These are phyloP conservation scores for Lasiodiplodia hormozganensis DNA, from an alignment of 2,329 filamentous ascomycete species.

Conservation along the genomic window DNA sequence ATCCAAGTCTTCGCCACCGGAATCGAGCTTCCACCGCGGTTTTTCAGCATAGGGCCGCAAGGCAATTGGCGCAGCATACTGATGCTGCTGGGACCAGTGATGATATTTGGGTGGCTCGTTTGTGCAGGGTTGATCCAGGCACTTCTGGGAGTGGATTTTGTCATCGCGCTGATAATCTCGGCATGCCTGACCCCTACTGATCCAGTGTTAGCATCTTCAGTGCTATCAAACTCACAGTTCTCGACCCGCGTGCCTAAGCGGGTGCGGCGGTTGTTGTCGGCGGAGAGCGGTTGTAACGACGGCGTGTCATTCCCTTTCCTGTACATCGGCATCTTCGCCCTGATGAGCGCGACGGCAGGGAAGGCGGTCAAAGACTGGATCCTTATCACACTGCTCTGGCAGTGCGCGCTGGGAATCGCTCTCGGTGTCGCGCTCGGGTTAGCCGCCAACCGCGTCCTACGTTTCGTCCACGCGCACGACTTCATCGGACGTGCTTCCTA, in stretches of 20 bases:
- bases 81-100: slow-evolving; percentile 59
- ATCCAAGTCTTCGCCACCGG: slow-evolving; percentile 50
- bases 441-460: slow-evolving; percentile 55
- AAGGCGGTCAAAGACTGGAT: slow-evolving; percentile 59
- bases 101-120: slow-evolving; percentile 58
- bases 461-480: slow-evolving; percentile 53
- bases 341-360: slow-evolving; percentile 48
- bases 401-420: slow-evolving; percentile 57
- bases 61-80: slow-evolving; percentile 59
- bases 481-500: slow-evolving; percentile 60
- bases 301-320: slow-evolving; percentile 64
- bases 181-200: slow-evolving; percentile 65
- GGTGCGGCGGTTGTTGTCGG: slow-evolving; percentile 59
- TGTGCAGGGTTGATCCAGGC: slow-evolving; percentile 55
- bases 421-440: slow-evolving; percentile 58
- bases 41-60: slow-evolving; percentile 43
- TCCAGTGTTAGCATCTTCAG: slow-evolving; percentile 61
- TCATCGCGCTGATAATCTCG: slow-evolving; percentile 58
- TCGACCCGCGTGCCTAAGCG: slow-evolving; percentile 59
- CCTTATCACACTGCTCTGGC: slow-evolving; percentile 62
- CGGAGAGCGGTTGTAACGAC: slow-evolving; percentile 64
- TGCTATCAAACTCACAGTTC: slow-evolving; percentile 62
- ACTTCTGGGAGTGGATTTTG: slow-evolving; percentile 54
- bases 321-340: slow-evolving; percentile 58
- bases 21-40: slow-evolving; percentile 50